Evolutionary conservation across 768 basidiomycete species (phyloP), one percentile per base, ranked within the genome.

Genomic region (Cyathus striatus): DNA sequence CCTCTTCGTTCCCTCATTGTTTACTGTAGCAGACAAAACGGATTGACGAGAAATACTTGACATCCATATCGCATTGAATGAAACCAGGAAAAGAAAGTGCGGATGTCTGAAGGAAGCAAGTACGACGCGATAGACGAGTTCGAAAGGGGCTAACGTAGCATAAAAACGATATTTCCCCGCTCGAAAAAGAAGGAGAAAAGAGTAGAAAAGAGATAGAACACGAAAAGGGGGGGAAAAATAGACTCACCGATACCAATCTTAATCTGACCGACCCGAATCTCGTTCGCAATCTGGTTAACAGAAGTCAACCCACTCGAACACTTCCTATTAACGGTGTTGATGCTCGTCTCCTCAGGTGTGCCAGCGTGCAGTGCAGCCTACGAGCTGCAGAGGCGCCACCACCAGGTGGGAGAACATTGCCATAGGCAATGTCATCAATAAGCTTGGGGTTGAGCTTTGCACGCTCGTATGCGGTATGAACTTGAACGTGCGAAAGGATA

Each of bases 271-370:
- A 75, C 60, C 14, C 64, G 59, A 54, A 96, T 94, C 57, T 83
- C 72, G 58, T 85, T 86, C 23, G 91, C 88, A 49, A 95, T 85
- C 58, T 83, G 79, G 61, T 78, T 80, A 53, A 94, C 76, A 7
- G 88, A 86, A 21, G 86, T 82, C 34, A 96, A 71, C 30, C 92
- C 91, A 26, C 83, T 86, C 1, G 90, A 90, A 65, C 93, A 95
- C 63, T 94, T 90, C 23, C 93, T 74, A 66, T 96, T 94, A 49
- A 93, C 76, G 14, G 90, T 92, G 64, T 84, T 81, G 55, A 96
- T 55, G 12, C 87, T 64, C 3, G 82, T 68, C 6, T 82, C 79
- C 49, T 81, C 67, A 22, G 91, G 90, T 45, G 94, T 90, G 4
- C 92, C n/a, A 40, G 91, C 82, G 52, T 85, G 76, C 25, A 96